Conservation (phyloP, 2,329 filamentous ascomycete species). For the Tolypocladium endophyticum region DNA sequence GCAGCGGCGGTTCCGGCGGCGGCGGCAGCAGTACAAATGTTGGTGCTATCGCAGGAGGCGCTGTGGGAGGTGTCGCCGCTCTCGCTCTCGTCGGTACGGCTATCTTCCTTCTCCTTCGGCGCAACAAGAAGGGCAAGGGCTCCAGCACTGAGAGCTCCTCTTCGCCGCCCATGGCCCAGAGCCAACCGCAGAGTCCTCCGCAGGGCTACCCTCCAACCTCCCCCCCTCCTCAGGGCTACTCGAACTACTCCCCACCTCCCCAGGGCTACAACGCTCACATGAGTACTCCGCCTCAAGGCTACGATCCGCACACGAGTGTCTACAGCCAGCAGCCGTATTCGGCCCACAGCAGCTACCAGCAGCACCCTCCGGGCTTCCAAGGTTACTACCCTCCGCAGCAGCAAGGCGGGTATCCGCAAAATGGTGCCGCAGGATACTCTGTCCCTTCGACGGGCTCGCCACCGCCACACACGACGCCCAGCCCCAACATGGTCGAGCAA, state of each 20-base stretch:
- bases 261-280: too few relatives aligned
- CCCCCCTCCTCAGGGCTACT: constrained; percentile 1
- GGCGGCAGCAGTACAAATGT: constrained; percentile 18
- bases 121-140: constrained; percentile 16
- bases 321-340: constrained; percentile 11
- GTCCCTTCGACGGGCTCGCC: constrained; percentile 11
- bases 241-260: too few relatives aligned
- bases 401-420: constrained; percentile 4
- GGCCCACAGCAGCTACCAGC: constrained; percentile 2
- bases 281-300: background rate
- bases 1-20: constrained; percentile 16
- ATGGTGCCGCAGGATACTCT: constrained; percentile 1
- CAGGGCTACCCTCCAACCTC: constrained; percentile 12
- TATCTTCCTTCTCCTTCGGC: constrained; percentile 30
- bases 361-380: background rate
- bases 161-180: constrained; percentile 10
- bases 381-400: constrained; percentile 11
- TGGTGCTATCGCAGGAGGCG: constrained; percentile 35
- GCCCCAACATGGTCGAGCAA: constrained; percentile 14
- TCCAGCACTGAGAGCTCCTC: constrained; percentile 4
- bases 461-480: constrained; percentile 18
- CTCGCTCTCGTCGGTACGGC: constrained; percentile 28
- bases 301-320: constrained; percentile 6
- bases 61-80: constrained; percentile 32
- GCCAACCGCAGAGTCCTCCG: constrained; percentile 11